phyloP scores from a whole-genome alignment of 2,329 filamentous ascomycete species.

The Curvularia hawaiiensis region DNA sequence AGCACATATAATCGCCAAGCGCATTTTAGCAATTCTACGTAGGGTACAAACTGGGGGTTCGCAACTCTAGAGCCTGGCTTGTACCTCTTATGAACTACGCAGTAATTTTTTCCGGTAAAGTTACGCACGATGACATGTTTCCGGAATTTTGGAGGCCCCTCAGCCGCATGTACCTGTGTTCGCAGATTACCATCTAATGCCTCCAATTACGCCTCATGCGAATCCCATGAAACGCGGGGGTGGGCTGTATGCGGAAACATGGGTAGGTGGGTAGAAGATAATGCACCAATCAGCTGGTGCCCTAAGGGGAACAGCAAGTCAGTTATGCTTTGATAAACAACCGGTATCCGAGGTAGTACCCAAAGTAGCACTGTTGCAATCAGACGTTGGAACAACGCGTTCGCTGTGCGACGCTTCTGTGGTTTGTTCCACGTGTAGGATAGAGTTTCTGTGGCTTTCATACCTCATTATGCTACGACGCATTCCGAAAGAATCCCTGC shows the following conservation, averaged over 20 bases:
- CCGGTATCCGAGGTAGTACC: neutral
- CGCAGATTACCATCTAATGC: slow-evolving; percentile 2
- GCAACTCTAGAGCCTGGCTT: slow-evolving; percentile 2
- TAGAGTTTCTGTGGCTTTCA: slow-evolving; percentile 5
- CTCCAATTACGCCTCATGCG: slow-evolving; percentile 7
- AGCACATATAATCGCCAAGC: slow-evolving; percentile 9
- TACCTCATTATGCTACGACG: neutral
- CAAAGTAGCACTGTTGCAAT: neutral
- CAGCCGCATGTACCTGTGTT: slow-evolving; percentile 2
- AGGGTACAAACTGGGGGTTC: neutral
- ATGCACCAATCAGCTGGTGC: slow-evolving; percentile 29
- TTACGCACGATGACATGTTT: neutral
- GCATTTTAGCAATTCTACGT: slow-evolving; percentile 18
- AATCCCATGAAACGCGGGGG: slow-evolving; percentile 20
- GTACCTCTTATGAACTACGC: neutral
- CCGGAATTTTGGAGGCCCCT: neutral
- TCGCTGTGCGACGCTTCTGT: neutral
- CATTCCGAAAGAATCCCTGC: neutral
- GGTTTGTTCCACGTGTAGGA: neutral
- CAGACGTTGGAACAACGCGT: neutral
- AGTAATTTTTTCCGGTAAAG: neutral
- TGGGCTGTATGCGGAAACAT: slow-evolving; percentile 16
- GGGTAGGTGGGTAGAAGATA: slow-evolving; percentile 21
- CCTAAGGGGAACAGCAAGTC: neutral
- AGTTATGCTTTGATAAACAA: neutral